phyloP scores from a whole-genome alignment of 163 green algal species.

The Chloroidium sp. region DNA sequence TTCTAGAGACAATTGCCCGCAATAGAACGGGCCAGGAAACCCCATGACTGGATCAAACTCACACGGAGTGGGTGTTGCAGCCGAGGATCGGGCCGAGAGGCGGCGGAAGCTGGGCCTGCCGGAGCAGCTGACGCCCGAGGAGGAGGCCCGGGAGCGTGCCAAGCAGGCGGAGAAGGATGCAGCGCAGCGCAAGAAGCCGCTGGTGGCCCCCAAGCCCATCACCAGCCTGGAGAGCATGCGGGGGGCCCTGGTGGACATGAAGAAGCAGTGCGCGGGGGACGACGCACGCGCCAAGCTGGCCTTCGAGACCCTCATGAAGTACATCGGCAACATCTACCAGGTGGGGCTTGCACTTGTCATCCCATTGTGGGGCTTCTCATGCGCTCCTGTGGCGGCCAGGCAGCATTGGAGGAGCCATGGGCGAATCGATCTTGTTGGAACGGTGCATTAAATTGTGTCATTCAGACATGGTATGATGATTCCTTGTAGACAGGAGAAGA shows the following conservation, averaged over 20 bases:
- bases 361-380: neutral
- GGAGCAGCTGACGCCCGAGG: conserved; percentile 79
- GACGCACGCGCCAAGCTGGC: conserved; percentile 63
- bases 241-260: conserved; percentile 54
- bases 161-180: conserved; percentile 31
- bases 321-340: conserved; percentile 76
- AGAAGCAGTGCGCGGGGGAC: conserved; percentile 52
- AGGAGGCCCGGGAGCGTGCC: conserved; percentile 65
- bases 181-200: conserved; percentile 17
- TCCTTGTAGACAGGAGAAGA: too few relatives aligned
- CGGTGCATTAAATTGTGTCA: too few relatives aligned
- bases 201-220: conserved; percentile 58
- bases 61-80: conserved; percentile 13
- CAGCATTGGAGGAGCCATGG: too few relatives aligned
- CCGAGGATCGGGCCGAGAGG: conserved; percentile 81
- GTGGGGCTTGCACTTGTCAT: neutral
- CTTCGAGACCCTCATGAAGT: conserved; percentile 74
- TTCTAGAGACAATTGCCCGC: too few relatives aligned
- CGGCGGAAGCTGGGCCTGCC: conserved; percentile 79
- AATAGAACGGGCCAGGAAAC: too few relatives aligned
- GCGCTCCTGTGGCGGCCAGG: neutral
- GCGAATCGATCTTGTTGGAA: too few relatives aligned
- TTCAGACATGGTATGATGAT: too few relatives aligned
- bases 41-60: too few relatives aligned
- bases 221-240: conserved; percentile 13